Evolutionary conservation across 331 rosid genomes (phyloP), one percentile per base, ranked within the genome.

Genomic region (Rosa hybrid): DNA sequence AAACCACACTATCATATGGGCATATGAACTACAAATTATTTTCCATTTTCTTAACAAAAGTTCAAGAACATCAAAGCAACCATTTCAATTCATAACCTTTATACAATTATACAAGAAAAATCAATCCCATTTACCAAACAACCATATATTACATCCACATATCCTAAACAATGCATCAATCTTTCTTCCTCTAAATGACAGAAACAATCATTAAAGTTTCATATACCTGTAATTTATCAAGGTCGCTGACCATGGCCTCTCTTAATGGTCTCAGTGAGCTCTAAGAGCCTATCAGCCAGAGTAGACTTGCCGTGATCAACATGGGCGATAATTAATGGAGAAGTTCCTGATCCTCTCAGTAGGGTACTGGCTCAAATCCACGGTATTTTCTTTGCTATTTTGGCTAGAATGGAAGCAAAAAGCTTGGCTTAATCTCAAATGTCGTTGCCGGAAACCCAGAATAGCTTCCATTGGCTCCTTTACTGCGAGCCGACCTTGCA

Each of bases 261-360:
- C 83, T 90, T 94, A 67, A 94, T 92, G 68, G 98, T 94, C 48
- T 94, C 97, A 20, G 98, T 92, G 81, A 92, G 98, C 88, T 94
- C 97, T 44, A 94, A 72, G 27, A 94, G 93, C 6, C 98, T 78
- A 82, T 94, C 98, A 68, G 97, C 97, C 38, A 92, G 91, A 7
- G 97, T 92, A 50, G 93, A 94, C 84, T 94, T 94, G 27, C 97
- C 98, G 72, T 94, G 98, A 81, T 96, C 99, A 2, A 96, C 90
- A 77, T 91, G 97, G 0, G 97, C 97, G 49, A 93, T 93, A n/a
- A 96, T 96, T 93, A n/a, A 96, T 96, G 21, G 98, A 95, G 87
- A 95, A 95, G 84, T 95, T 95, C 23, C 98, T 89, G 49, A 93
- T 86, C 74, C 85, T 85, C 30, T 96, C 98, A 0, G 91, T 65